Evolutionary conservation across 2,329 filamentous ascomycete species (phyloP).

Genomic region (Aspergillus quadrilineatus): DNA sequence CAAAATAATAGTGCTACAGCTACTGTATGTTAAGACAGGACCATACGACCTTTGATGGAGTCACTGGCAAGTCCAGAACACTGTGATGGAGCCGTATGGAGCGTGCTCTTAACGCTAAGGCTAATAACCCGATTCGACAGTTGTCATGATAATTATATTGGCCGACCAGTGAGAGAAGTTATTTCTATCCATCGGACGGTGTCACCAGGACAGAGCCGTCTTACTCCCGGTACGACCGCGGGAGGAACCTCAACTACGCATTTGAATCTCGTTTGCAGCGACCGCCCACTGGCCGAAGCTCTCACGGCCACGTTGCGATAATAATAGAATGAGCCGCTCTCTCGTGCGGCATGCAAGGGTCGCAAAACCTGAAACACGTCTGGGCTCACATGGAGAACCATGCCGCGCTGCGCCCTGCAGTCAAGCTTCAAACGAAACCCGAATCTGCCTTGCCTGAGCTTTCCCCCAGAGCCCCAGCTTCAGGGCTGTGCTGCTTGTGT

Average conservation of each 20-base stretch:
- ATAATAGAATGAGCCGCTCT: background rate
- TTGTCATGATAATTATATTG: background rate
- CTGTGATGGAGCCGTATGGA: background rate
- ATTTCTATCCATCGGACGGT: background rate
- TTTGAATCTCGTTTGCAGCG: background rate
- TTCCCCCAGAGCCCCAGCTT: background rate
- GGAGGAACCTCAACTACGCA: background rate
- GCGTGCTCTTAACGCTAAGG: background rate
- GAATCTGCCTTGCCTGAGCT: conserved; percentile 14
- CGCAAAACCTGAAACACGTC: conserved; percentile 10
- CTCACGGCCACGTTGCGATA: conserved; percentile 4
- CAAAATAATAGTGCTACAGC: background rate
- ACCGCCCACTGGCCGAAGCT: background rate
- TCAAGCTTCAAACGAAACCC: conserved; percentile 7
- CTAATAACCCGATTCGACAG: conserved; percentile 6
- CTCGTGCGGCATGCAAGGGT: conserved; percentile 6
- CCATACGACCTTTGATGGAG: background rate
- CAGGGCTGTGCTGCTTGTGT: conserved; percentile 7
- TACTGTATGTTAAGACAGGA: background rate
- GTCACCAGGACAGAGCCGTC: background rate
- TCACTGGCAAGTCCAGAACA: conserved; percentile 1
- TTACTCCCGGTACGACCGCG: background rate
- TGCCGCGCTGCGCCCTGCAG: conserved; percentile 12
- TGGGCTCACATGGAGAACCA: conserved; percentile 3
- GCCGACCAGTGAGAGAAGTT: conserved; percentile 6